Evolutionary conservation across 192 early-diverging fungal species (phyloP).

Genomic region (Rhizoclosmatium sp.): DNA sequence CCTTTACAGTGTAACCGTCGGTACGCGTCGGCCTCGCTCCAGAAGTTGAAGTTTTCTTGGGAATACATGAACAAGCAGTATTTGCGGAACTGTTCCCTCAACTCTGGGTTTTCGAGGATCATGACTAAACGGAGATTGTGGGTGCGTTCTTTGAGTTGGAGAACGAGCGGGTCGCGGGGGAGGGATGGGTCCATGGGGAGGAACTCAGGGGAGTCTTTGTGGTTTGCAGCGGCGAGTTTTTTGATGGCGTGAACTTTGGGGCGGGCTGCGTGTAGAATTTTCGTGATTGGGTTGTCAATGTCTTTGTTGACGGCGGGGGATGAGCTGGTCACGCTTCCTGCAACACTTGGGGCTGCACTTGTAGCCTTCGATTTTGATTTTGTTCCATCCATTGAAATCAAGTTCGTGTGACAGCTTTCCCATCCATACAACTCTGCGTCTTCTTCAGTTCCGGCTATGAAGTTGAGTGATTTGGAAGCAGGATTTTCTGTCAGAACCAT

Average conservation of each 20-base stretch:
- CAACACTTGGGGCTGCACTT: neutral
- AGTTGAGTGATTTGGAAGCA: conserved; percentile 14
- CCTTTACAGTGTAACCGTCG: conserved; percentile 44
- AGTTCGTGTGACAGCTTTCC: conserved; percentile 34
- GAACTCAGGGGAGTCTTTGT: conserved; percentile 9
- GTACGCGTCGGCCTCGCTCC: conserved; percentile 65
- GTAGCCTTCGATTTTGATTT: neutral
- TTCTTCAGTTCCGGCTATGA: neutral
- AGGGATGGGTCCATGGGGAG: conserved; percentile 25
- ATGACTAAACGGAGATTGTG: conserved; percentile 51
- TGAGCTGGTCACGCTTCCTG: neutral
- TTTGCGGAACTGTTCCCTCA: conserved; percentile 67
- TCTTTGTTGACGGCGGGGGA: neutral
- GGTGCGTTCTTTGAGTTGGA: conserved; percentile 10
- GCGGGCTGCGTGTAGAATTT: conserved; percentile 16
- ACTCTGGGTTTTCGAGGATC: conserved; percentile 64
- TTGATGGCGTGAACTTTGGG: conserved; percentile 30
- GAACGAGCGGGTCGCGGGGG: conserved; percentile 20
- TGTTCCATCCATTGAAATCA: conserved; percentile 37
- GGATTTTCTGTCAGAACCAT: neutral
- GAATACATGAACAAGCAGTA: conserved; percentile 74
- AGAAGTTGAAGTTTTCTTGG: conserved; percentile 79
- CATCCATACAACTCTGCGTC: conserved; percentile 23
- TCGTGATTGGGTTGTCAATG: conserved; percentile 22
- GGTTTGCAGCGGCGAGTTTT: conserved; percentile 12